Evolutionary conservation across 73 alveolate species (phyloP), one percentile per base, ranked within the genome.

Genomic region (Stentor coeruleus): DNA sequence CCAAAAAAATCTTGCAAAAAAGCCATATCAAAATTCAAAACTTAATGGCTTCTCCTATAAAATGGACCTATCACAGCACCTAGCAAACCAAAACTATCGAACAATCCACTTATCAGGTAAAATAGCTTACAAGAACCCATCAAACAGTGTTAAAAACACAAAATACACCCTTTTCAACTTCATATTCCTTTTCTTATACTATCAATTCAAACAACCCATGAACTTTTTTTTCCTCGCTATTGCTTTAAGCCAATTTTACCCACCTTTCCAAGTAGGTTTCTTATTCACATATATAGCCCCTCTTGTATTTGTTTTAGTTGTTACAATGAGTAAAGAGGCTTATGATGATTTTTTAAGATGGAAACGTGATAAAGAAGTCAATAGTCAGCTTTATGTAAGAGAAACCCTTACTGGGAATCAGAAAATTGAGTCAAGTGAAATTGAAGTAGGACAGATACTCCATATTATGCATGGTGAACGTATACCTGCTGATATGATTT

Each of bases 401-500:
- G n/a, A n/a, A n/a, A n/a, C n/a, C n/a, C n/a, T n/a, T n/a, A n/a
- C n/a, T n/a, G n/a, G n/a, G n/a, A n/a, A n/a, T n/a, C n/a, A n/a
- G n/a, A n/a, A n/a, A n/a, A n/a, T n/a, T n/a, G n/a, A n/a, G n/a
- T n/a, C n/a, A n/a, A n/a, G n/a, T n/a, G n/a, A n/a, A n/a, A n/a
- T n/a, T n/a, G n/a, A 81, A 39, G 98, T 94, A 26, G 99, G 99
- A 15, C 89, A 94, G 39, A 93, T 95, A 26, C 83, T 95, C 15
- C 85, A 90, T 80, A 94, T 95, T 41, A 85, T 85, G 74, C 85
- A 89, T 39, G 84, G 87, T 85, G 94, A 95, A 81, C 81, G 99
- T 57, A 94, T 92, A 0, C 99, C 99, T 11, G 98, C 98, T 3
- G 99, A 96, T 88, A 74, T 96, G 74, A 81, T 96, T 38, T 86